Evolutionary conservation across 73 alveolate species (phyloP).

Genomic region (Durusdinium trenchii): DNA sequence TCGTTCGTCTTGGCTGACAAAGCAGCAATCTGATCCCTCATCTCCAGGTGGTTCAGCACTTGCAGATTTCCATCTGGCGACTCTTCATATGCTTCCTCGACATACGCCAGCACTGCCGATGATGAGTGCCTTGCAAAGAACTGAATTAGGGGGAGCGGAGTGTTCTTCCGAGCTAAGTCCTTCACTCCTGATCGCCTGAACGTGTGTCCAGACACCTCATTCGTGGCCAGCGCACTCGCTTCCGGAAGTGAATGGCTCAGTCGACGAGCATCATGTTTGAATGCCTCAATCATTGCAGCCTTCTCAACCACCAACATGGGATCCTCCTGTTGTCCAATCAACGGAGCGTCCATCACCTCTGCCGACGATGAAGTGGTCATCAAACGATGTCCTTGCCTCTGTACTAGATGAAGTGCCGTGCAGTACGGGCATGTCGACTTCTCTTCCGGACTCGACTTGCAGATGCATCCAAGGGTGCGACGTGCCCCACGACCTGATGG

Average conservation of each 20-base stretch:
- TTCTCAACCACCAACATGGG: neutral
- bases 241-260: neutral
- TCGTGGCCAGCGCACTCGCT: neutral
- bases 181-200: neutral
- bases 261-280: neutral
- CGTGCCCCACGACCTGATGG: neutral
- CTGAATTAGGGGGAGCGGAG: neutral
- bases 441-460: neutral
- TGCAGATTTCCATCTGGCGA: neutral
- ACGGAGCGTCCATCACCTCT: neutral
- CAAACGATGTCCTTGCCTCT: neutral
- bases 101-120: neutral
- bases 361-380: neutral
- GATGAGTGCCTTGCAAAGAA: neutral
- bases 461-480: neutral
- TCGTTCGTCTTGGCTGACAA: neutral
- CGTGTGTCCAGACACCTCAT: neutral
- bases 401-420: neutral
- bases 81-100: conserved; percentile 25
- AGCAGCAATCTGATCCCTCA: too few species aligned
- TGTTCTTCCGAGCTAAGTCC: neutral
- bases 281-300: neutral
- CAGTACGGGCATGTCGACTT: neutral
- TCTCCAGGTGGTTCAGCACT: neutral
- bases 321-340: neutral